phyloP scores from a whole-genome alignment of 2,329 filamentous ascomycete genomes.

The Ophiostoma sp. region DNA sequence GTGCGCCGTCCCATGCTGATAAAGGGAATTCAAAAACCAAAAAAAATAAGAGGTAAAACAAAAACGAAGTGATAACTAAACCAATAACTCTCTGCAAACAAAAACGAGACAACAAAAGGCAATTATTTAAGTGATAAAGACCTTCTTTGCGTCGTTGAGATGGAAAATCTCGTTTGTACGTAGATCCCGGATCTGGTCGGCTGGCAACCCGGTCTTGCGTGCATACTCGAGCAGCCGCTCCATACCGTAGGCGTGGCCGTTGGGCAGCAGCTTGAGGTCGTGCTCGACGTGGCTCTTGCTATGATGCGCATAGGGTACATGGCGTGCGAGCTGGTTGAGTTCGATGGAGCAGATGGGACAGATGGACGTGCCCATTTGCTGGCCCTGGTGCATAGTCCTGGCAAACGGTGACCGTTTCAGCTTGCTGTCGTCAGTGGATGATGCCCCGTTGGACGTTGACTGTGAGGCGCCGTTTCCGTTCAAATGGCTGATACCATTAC shows the following conservation, averaged over 20 bases:
- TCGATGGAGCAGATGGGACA: constrained; percentile 97
- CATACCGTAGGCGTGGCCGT: constrained; percentile 79
- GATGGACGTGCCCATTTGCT: constrained; percentile 44
- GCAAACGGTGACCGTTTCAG: constrained; percentile 21
- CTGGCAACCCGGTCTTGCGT: constrained; percentile 70
- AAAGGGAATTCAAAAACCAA: not conserved
- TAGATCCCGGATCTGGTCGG: constrained; percentile 72
- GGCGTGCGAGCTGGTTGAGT: constrained; percentile 83
- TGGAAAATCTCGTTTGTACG: constrained; percentile 69
- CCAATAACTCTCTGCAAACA: not conserved
- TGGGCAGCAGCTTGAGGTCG: constrained; percentile 83
- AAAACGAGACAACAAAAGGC: not conserved
- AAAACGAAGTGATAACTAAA: not conserved
- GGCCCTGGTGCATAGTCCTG: constrained; percentile 28
- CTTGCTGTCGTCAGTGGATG: constrained; percentile 25
- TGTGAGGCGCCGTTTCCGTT: not conserved
- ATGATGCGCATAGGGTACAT: constrained; percentile 92
- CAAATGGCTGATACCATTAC: not conserved
- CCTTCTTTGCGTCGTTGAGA: constrained; percentile 70
- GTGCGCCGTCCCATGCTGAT: not conserved
- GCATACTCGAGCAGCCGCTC: constrained; percentile 74
- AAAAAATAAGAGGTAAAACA: not conserved
- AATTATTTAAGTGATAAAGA: constrained; percentile 73
- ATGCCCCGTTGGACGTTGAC: not conserved
- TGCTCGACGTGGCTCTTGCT: constrained; percentile 89